Conservation (phyloP, 176 grass and related monocot genomes). For the Phragmites australis region DNA sequence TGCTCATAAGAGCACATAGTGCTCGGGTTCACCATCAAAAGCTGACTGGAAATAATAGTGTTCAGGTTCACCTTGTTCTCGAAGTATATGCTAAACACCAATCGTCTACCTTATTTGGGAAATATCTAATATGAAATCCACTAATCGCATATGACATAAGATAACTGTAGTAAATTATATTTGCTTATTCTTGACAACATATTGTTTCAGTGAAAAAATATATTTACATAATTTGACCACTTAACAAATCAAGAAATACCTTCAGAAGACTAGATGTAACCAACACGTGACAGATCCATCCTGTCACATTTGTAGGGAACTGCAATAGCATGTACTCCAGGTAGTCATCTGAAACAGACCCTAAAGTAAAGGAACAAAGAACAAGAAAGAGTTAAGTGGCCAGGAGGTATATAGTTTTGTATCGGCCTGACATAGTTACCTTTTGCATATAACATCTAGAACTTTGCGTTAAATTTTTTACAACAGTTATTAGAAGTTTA, state of each 20-base stretch:
- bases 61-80: neutral
- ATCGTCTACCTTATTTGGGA: neutral
- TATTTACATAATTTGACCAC: neutral
- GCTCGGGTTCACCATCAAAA: conserved; percentile 16
- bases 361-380: conserved; percentile 43
- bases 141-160: conserved; percentile 10
- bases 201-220: neutral
- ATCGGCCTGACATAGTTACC: neutral
- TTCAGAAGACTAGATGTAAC: conserved; percentile 93
- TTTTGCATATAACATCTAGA: neutral
- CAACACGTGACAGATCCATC: conserved; percentile 86
- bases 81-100: neutral
- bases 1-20: neutral
- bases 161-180: neutral
- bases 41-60: neutral
- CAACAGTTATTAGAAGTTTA: too few species aligned
- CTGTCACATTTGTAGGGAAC: conserved; percentile 93
- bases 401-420: neutral
- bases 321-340: conserved; percentile 89
- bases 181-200: neutral
- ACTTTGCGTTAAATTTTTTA: neutral
- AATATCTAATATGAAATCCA: neutral
- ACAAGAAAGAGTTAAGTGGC: neutral
- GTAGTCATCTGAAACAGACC: conserved; percentile 91
- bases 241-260: conserved; percentile 45